Evolutionary conservation across 176 grass and related monocot species (phyloP), one percentile per base, ranked within the genome.

Genomic region (Zea mays): DNA sequence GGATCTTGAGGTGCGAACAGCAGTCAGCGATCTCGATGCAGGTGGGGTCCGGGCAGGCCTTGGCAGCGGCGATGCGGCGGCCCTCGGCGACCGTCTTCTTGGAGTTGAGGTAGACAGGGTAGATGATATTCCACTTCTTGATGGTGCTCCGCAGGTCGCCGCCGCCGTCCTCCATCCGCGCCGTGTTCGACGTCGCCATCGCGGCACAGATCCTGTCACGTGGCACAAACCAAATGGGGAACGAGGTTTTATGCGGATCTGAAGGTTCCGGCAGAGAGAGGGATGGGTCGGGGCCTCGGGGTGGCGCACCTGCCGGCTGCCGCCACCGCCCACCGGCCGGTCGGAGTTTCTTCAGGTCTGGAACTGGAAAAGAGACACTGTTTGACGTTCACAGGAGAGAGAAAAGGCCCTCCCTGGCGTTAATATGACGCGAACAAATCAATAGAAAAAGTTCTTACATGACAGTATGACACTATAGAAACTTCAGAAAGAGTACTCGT

Each of bases 111-210:
- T 99, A 99, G n/a, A 95, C 87, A 2, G 92, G 96, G 78, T 99
- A 99, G 61, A 99, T 86, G 69, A 95, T 36, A 42, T 88, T 95
- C 96, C 92, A 99, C 80, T 99, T 99, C 87, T 99, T 99, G 85
- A 92, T 87, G 67, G 74, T 73, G 72, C 62, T 65, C 74, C 75
- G 55, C 54, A 88, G 58, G 42, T 88, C 72, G 42, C 40, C 87
- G 17, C 65, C 66, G 20, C 67, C 68, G 52, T 62, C 62, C 35
- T 93, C 79, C 91, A 93, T 93, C 46, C 59, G 64, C 12, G 52
- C 16, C 34, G 19, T 27, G 75, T 71, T 71, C 62, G 14, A 42
- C 20, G 19, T 8, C 20, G 19, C 7, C 20, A 48, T 9, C 14
- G n/a, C 67, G 1, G 36, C 2, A 34, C 52, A 44, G 62, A 80